Evolutionary conservation across 176 grass and related monocot species (phyloP), one percentile per base, ranked within the genome.

Genomic region (Carex cristatella): DNA sequence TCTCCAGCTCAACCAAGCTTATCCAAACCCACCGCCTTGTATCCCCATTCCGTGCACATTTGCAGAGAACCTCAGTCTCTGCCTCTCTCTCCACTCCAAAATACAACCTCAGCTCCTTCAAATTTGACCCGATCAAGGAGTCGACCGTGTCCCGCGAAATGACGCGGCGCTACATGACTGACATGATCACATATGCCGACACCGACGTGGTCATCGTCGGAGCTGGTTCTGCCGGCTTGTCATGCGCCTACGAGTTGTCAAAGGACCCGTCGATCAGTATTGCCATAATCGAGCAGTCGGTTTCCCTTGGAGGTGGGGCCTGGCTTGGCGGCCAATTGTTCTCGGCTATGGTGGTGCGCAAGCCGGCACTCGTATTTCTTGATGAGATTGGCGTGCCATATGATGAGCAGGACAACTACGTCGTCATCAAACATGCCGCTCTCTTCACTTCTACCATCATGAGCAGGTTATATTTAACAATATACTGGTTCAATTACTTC

Each of bases 311-410:
- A 69, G 93, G 93, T 79, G 97, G 97, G 53, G 97, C 97, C 1
- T 99, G 97, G 97, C 91, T 96, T 18, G 93, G 97, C 38, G 97
- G 97, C 5, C 97, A 99, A 86, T 86, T 99, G 3, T 99, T 99
- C 88, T 99, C 97, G 1, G 87, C 97, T 91, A 99, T 99, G 96
- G 91, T 99, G 68, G 91, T 99, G 76, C 93, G 93, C 60, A 95
- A 95, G 85, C 93, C 96, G 1, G 96, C 93, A 14, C 96, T 95
- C 77, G 84, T 94, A 60, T 95, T 99, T 76, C 93, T 99, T 44
- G 96, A 99, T 51, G 93, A 95, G 89, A 84, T 99, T 12, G 69
- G 67, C 58, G 38, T 99, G 37, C 84, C 89, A 0, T 99, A 99
- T 88, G 91, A 99, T 85, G 93, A 99, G 90, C 79, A 86, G 14